Conservation (phyloP, 768 basidiomycete species). For the Paxillus ammoniavirescens region DNA sequence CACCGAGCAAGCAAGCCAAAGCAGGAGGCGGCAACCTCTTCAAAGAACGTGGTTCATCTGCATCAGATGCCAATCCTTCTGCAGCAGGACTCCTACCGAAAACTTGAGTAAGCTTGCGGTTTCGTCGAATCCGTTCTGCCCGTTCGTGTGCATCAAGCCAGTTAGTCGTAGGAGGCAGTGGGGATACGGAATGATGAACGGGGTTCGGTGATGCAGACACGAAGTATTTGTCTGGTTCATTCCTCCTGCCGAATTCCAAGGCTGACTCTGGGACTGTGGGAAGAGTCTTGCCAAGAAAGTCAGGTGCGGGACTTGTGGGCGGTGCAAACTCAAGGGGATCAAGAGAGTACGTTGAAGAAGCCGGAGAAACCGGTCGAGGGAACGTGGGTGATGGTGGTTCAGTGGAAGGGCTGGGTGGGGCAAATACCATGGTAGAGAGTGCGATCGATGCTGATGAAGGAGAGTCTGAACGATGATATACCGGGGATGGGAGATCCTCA, state of each 20-base stretch:
- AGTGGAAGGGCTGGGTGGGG: constrained; percentile 24
- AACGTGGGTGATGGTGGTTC: constrained; percentile 8
- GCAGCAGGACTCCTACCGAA: constrained; percentile 66
- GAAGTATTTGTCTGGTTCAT: constrained; percentile 24
- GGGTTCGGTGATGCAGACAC: constrained; percentile 28
- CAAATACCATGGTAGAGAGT: constrained; percentile 30
- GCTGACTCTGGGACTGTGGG: constrained; percentile 47
- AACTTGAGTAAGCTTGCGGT: constrained; percentile 78
- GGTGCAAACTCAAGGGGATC: constrained; percentile 30
- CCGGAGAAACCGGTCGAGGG: constrained; percentile 19
- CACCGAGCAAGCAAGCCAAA: constrained; percentile 24
- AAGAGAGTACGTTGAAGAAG: constrained; percentile 29
- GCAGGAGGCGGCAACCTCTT: constrained; percentile 26
- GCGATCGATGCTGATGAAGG: constrained; percentile 15
- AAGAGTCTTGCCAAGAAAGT: constrained; percentile 34
- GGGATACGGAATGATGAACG: constrained; percentile 5
- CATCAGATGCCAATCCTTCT: constrained; percentile 30
- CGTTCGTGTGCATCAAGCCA: constrained; percentile 62
- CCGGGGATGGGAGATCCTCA: constrained; percentile 11
- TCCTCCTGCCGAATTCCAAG: constrained; percentile 34
- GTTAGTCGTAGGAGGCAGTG: constrained; percentile 66
- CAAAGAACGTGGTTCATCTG: constrained; percentile 22
- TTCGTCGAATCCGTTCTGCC: constrained; percentile 67
- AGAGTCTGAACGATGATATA: constrained; percentile 1
- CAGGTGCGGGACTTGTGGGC: constrained; percentile 10